A percentile compares a stretch with the other conserved stretches of the same genome.
These are phyloP conservation scores for Suillus fuscotomentosus DNA, from an alignment of 768 basidiomycete genomes.

Conservation along the genomic window DNA sequence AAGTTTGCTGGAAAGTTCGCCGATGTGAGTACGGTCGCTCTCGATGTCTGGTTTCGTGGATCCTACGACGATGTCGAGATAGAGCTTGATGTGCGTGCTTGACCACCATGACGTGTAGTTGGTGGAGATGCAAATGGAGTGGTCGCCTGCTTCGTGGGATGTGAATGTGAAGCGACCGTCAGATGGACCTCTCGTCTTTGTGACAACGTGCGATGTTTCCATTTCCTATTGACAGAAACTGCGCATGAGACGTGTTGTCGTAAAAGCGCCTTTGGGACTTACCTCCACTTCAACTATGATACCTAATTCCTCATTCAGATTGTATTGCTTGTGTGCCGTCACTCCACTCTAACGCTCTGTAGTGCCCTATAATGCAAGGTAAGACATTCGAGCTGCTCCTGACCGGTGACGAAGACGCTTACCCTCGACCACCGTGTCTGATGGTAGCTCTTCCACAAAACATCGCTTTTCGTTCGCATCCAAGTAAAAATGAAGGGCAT, in stretches of 20 bases:
- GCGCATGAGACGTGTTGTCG: neutral
- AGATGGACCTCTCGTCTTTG: conserved; percentile 85
- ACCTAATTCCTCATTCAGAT: conserved; percentile 73
- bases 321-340: conserved; percentile 68
- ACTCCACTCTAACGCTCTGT: conserved; percentile 90
- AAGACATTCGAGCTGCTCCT: neutral
- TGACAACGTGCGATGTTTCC: conserved; percentile 75
- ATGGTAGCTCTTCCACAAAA: conserved; percentile 95
- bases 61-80: conserved; percentile 93
- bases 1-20: conserved; percentile 77
- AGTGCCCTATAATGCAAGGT: conserved; percentile 57
- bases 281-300: conserved; percentile 92
- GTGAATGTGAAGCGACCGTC: conserved; percentile 97
- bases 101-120: conserved; percentile 91
- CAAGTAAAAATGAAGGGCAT: conserved; percentile 95
- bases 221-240: conserved; percentile 63
- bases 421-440: conserved; percentile 96
- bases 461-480: conserved; percentile 92
- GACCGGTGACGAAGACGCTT: conserved; percentile 18
- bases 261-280: conserved; percentile 25
- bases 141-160: conserved; percentile 95
- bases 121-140: conserved; percentile 93
- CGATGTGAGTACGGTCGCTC: conserved; percentile 82
- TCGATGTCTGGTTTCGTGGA: conserved; percentile 83
- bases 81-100: conserved; percentile 85